phyloP scores from a whole-genome alignment of 2,329 filamentous ascomycete species.

The Dactylellina leptospora region DNA sequence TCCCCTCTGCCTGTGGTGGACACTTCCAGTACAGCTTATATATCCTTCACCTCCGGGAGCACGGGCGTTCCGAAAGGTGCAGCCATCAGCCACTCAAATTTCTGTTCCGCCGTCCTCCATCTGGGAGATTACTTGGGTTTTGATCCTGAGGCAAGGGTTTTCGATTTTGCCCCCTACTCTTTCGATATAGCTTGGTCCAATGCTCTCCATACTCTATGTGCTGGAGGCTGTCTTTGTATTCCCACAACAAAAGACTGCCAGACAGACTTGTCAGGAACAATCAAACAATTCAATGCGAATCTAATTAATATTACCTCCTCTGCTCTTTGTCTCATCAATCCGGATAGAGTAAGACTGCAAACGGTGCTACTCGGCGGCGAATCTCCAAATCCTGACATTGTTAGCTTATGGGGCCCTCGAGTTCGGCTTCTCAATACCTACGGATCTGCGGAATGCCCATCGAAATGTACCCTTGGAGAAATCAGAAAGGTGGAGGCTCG shows the following conservation, averaged over 20 bases:
- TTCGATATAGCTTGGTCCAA: slow-evolving; percentile 8
- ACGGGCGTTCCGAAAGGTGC: slow-evolving; percentile 6
- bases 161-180: neutral
- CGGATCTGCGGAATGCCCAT: slow-evolving; percentile 7
- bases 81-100: neutral
- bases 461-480: slow-evolving; percentile 7
- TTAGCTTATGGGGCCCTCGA: neutral
- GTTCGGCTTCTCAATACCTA: slow-evolving; percentile 5
- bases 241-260: neutral
- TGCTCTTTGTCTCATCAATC: slow-evolving; percentile 61
- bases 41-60: slow-evolving; percentile 12
- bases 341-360: slow-evolving; percentile 54
- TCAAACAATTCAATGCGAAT: slow-evolving; percentile 59
- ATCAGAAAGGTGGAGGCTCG: neutral
- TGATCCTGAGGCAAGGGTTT: neutral
- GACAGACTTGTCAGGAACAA: slow-evolving; percentile 59
- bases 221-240: slow-evolving; percentile 2
- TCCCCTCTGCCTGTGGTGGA: neutral
- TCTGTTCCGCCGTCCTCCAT: neutral
- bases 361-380: neutral
- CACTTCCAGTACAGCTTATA: slow-evolving; percentile 21
- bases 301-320: slow-evolving; percentile 64
- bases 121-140: neutral
- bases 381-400: neutral
- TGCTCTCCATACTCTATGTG: neutral